Base-by-base conservation (phyloP, 106 monocot species). In the Allium fistulosum region DNA sequence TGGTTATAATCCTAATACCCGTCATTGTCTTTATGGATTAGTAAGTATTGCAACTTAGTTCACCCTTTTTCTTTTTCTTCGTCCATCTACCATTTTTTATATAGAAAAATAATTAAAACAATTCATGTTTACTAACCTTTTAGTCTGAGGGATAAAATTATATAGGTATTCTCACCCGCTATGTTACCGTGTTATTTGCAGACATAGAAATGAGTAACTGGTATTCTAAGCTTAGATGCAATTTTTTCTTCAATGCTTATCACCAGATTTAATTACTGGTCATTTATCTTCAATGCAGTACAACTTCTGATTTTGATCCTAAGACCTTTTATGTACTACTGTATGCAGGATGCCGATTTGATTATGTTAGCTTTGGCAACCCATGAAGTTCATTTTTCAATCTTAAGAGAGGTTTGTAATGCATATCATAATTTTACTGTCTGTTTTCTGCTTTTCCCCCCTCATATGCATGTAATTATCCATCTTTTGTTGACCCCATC, bases 311-410 rank as follows among this genome's bases (percentile, higher is more conserved):
- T 69, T 58, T 11, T 16, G n/a, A 47, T 57, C 69, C 57, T 66
- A 51, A 63, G 18, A 71, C 56, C 27, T 17, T 68, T 53, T 16
- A 14, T 59, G 61, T 62, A 65, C 11, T 65, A 55, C 3, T 50
- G 17, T 18, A 10, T 86, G 66, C 73, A 97, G 97, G 92, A 97
- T 83, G 97, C 92, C 26, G 97, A 97, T 76, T 76, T 97, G 60
- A 97, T 97, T 18, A 97, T 97, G 97, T 81, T 97, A 75, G 88
- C 92, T 84, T 67, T 97, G 80, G 97, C 97, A 51, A 92, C 97
- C 1, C 96, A 96, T 72, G 96, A 96, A 80, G 88, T 96, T 28
- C 96, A 92, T 80, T 96, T 96, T 71, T 92, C 97, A 27, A 97
- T 97, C 53, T 66, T 97, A 58, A 86, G 97, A 87, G 97, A 97